phyloP scores from a whole-genome alignment of 2,329 filamentous ascomycete species.

The Fusarium napiforme region DNA sequence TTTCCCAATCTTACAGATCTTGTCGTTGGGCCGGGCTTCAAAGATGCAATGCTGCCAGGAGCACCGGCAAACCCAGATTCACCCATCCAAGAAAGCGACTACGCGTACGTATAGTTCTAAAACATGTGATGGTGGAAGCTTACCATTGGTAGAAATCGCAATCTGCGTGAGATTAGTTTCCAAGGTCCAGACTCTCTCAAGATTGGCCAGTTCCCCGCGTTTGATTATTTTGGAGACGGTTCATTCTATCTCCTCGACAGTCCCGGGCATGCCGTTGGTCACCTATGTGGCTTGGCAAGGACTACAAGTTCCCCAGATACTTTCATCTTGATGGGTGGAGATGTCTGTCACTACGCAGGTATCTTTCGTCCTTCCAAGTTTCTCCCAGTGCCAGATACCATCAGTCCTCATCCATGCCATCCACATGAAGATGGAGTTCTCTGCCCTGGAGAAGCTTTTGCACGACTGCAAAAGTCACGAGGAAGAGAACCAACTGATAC shows the following conservation, averaged over 20 bases:
- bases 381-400: conserved; percentile 47
- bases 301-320: conserved; percentile 50
- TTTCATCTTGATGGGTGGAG: conserved; percentile 56
- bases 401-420: conserved; percentile 39
- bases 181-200: conserved; percentile 35
- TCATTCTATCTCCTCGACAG: conserved; percentile 55
- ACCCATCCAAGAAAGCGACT: conserved; percentile 50
- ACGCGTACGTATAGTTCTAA: conserved; percentile 34
- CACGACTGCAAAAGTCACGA: conserved; percentile 27
- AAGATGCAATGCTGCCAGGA: conserved; percentile 57
- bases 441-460: conserved; percentile 35
- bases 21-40: conserved; percentile 65
- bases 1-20: conserved; percentile 60
- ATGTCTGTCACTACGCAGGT: conserved; percentile 55
- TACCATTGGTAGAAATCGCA: conserved; percentile 17
- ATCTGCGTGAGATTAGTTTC: conserved; percentile 46
- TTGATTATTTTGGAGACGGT: conserved; percentile 57
- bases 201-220: conserved; percentile 52
- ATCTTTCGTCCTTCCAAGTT: conserved; percentile 50
- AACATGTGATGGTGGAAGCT: rapidly evolving
- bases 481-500: conserved; percentile 26
- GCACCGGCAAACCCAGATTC: conserved; percentile 54
- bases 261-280: conserved; percentile 54
- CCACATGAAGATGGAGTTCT: neutral
- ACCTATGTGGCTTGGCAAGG: conserved; percentile 55